Evolutionary conservation across 345 rosid genomes (phyloP), one percentile per base, ranked within the genome.

Genomic region (Melastoma malabathricum): DNA sequence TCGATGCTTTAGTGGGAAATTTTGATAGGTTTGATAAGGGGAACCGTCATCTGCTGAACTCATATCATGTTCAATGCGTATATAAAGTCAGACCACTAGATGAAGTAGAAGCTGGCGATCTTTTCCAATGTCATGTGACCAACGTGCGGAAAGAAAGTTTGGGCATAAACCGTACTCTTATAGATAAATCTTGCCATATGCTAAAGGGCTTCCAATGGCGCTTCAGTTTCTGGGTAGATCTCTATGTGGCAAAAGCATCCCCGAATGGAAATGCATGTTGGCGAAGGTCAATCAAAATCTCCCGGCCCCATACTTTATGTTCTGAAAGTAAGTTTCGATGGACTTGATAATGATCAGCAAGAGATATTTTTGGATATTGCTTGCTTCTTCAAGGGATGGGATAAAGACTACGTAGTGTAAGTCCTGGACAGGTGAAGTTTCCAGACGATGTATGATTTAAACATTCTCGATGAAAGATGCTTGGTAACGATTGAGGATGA

Each of bases 321-420:
- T 5, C 43, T 51, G 0, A 52, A 52, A 38, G 7, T 52, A 17
- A 34, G 45, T 38, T 52, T 2, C 0, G 55, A 52, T 31, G 44
- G 55, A 29, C 27, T 52, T 14, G n/a, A 15, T 1, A 10, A 38
- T 2, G 6, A 38, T 15, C 23, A 10, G 18, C 16, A 31, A 15
- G 55, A 25, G 1, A 31, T 52, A 13, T 52, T 52, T 13, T 43
- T 52, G 16, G 20, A 52, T 13, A 52, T 51, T 15, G 55, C 55
- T 25, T 51, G 55, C 38, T 51, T 51, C 23, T 51, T 51, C 55
- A 51, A 51, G 45, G 55, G 55, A 1, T n/a, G 9, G 38, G 7
- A 2, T 9, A 16, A 0, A 3, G 8, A 7, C 2, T 18, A 52
- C 12, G 19, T 38, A 2, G 13, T 10, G 1, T 4, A 18, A 5